Base-by-base conservation (phyloP, 805 yeast species). In the Candida multigemmis region DNA sequence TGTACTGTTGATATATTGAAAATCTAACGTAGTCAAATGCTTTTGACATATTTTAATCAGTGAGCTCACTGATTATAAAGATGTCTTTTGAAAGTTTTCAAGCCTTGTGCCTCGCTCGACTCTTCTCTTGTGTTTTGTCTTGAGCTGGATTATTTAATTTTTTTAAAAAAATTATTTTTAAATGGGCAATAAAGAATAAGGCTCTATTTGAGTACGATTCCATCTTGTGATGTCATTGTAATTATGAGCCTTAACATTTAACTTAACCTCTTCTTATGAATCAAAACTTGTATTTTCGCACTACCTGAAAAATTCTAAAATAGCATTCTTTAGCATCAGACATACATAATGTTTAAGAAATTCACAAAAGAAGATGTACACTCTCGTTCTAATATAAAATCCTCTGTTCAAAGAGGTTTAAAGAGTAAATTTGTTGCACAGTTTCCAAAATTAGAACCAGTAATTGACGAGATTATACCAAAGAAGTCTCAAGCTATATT, bases 351-450 rank as follows among this genome's bases (percentile, higher is more conserved):
- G 76, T 70, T 70, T 42, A 69, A 66, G 48, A 70, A 68, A 50
- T 85, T 86, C 59, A 69, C 84, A 16, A 77, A 73, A 38, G 95
- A 85, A 22, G 96, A 87, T 47, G 71, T 86, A 28, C 94, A 85
- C 42, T 79, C 95, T 6, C 77, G 91, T 38, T 77, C 96, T 9
- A 89, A 89, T 47, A 78, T 87, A 53, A 87, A 87, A 54, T 82
- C 95, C 1, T 87, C 96, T 2, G 87, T 81, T n/a, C 95, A 86
- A 53, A 72, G 96, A 52, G 79, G 80, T n/a, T 64, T 89, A 39
- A 83, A 83, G 48, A 39, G 80, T 12, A 82, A 77, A 42, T 65
- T 87, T 28, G 80, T 79, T 2, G 60, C 64, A 4, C 85, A 78
- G 51, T 87, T 77, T 48, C 86, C 85, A 12, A 58, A 55, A n/a